Conservation (phyloP, 2,329 filamentous ascomycete genomes). For the Cladosporium sp. region DNA sequence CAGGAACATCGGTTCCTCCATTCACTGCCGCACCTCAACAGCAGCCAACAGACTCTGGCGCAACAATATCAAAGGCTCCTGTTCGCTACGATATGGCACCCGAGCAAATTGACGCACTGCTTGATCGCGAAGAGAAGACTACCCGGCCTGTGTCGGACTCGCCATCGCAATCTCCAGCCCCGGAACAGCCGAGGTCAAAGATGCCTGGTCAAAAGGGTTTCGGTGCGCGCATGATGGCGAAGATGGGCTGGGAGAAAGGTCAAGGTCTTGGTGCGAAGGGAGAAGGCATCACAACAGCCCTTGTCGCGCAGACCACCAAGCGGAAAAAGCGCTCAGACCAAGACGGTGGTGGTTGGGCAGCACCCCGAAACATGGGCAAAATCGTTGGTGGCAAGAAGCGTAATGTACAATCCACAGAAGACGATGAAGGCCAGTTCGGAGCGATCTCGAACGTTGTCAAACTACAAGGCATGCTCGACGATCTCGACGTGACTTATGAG, state of each 20-base stretch:
- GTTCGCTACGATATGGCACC: conserved; percentile 62
- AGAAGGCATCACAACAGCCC: conserved; percentile 76
- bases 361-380: conserved; percentile 63
- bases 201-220: conserved; percentile 79
- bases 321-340: conserved; percentile 72
- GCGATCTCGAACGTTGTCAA: conserved; percentile 78
- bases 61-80: conserved; percentile 71
- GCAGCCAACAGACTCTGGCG: conserved; percentile 24
- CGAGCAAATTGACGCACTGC: conserved; percentile 44
- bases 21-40: conserved; percentile 21
- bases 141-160: not conserved
- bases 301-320: conserved; percentile 82
- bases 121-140: conserved; percentile 42
- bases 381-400: conserved; percentile 73
- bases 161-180: conserved; percentile 15
- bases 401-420: conserved; percentile 28
- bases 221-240: conserved; percentile 81
- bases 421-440: conserved; percentile 34
- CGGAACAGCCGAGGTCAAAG: conserved; percentile 50
- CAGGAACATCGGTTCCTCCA: conserved; percentile 10
- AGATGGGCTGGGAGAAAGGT: conserved; percentile 90
- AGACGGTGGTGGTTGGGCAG: conserved; percentile 72
- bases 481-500: conserved; percentile 75
- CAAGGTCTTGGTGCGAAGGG: conserved; percentile 77
- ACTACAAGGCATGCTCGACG: conserved; percentile 77